phyloP scores from a whole-genome alignment of 345 rosid genomes.

The Gossypium turneri region DNA sequence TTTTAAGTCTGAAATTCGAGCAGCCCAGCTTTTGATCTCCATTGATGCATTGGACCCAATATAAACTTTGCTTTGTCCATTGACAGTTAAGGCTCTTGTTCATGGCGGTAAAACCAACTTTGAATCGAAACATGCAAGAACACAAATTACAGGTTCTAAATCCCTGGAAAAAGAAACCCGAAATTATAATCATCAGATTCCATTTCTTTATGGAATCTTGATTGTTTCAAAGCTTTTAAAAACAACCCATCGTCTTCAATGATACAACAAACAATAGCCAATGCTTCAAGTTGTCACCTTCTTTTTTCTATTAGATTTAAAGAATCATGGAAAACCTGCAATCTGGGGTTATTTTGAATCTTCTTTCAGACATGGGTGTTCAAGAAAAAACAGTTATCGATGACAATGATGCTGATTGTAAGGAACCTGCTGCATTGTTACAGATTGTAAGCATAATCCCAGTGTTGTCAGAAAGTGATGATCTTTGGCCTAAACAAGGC shows the following conservation, averaged over 20 bases:
- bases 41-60: not conserved
- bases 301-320: not conserved
- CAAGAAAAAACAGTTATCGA: slow-evolving; percentile 24
- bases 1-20: no score
- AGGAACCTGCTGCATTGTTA: slow-evolving; percentile 42
- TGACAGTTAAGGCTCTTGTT: not conserved
- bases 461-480: slow-evolving; percentile 53
- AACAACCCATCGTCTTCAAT: not conserved
- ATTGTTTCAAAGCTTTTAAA: not conserved
- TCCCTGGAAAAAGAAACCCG: not conserved
- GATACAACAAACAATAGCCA: not conserved
- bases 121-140: not conserved
- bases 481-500: slow-evolving; percentile 75
- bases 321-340: slow-evolving; percentile 40
- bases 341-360: slow-evolving; percentile 57
- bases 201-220: not conserved
- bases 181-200: not conserved
- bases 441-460: slow-evolving; percentile 77
- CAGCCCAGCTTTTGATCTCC: no score
- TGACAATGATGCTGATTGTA: slow-evolving; percentile 14
- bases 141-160: not conserved
- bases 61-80: not conserved
- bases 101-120: not conserved
- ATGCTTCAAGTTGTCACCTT: not conserved
- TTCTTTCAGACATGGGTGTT: slow-evolving; percentile 21